These are phyloP conservation scores for Mediolabrus comicus DNA, from an alignment of 108 stramenopile species.

Conservation along the genomic window DNA sequence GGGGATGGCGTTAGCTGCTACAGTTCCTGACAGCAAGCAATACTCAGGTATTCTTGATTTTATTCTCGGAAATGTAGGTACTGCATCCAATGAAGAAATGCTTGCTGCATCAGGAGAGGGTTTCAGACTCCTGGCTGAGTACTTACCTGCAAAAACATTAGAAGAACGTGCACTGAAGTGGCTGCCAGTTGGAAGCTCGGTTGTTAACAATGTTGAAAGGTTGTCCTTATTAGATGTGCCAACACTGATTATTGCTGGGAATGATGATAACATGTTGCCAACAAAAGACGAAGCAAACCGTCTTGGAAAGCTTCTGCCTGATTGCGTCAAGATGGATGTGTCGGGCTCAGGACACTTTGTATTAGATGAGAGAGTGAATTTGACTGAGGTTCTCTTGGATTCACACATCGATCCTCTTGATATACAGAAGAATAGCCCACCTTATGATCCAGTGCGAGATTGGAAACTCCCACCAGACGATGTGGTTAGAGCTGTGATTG, in stretches of 20 bases:
- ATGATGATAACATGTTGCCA: constrained; percentile 75
- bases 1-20: constrained; percentile 51
- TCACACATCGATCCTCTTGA: constrained; percentile 71
- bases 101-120: constrained; percentile 45
- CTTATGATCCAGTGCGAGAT: constrained; percentile 75
- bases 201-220: constrained; percentile 54
- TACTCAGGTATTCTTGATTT: constrained; percentile 50
- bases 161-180: constrained; percentile 75
- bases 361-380: constrained; percentile 74
- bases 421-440: constrained; percentile 25
- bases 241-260: constrained; percentile 72
- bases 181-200: constrained; percentile 64
- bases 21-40: constrained; percentile 64
- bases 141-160: constrained; percentile 58
- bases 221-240: constrained; percentile 59
- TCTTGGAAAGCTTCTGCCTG: constrained; percentile 55
- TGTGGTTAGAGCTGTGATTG: constrained; percentile 47
- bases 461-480: constrained; percentile 70
- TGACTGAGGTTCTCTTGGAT: constrained; percentile 83
- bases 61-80: constrained; percentile 24
- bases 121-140: constrained; percentile 60
- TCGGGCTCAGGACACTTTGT: constrained; percentile 75
- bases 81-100: constrained; percentile 15
- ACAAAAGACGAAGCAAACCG: constrained; percentile 66
- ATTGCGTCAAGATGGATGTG: constrained; percentile 63